Base-by-base conservation (phyloP, 2,329 filamentous ascomycete species). In the Fulvia fulva region DNA sequence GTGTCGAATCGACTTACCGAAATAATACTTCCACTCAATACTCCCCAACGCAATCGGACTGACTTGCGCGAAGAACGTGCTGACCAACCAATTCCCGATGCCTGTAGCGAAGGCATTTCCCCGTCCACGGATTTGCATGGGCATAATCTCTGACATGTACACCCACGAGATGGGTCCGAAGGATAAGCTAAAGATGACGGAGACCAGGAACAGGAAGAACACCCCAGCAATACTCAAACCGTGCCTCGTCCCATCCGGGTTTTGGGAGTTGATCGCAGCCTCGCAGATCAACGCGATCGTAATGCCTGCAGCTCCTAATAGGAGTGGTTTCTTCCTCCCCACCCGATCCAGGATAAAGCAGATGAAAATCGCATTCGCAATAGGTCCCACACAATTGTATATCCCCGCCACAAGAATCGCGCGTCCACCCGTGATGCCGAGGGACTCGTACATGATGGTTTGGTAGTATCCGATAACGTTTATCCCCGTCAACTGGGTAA, bases 71-170 rank as follows among this genome's bases (percentile, higher is more conserved):
- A 82, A 86, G 26, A 86, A 75, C 0, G 83, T 84, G 28, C 80
- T 79, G 16, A 85, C 80, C 3, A 83, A 74, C 82, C 82, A 85
- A 63, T 84, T 85, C 1, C 82, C 82, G 46, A 85, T 75, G 50
- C 77, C 81, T 0, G 82, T 83, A 0, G 82, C 81, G 61, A 85
- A 83, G 4, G 82, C 81, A 49, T 79, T 81, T 2, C 83, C 83
- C 22, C 79, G 77, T 5, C 81, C 81, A 30, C 86, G 83, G 55
- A 87, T 87, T 62, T 84, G 83, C 73, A 88, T 81, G 9, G 86
- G 85, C 71, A 85, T 84, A 59, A 88, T 83, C 70, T 88, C 86
- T 16, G 81, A 80, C 69, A 85, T 84, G 70, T 88, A 88, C 1
- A 87, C 77, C 84, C 85, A 87, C 0, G 77, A 79, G 67, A 82